phyloP scores from a whole-genome alignment of 352 stramenopile genomes.

The Phytophthora aleatoria region DNA sequence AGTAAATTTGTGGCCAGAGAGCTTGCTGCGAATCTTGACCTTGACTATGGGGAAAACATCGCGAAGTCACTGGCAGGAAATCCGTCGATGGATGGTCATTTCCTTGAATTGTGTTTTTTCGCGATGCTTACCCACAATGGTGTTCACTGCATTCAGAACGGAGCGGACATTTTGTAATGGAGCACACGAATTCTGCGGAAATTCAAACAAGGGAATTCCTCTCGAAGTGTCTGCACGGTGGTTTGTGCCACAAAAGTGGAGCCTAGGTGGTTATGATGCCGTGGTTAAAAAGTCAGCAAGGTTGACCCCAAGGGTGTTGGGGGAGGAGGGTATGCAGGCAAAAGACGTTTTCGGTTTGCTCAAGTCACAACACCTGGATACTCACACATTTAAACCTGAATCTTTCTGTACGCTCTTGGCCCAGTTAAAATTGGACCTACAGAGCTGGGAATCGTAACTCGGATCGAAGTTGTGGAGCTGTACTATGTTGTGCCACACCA shows the following conservation, averaged over 20 bases:
- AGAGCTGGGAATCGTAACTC: too few species aligned
- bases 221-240: neutral
- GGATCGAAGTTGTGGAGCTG: too few species aligned
- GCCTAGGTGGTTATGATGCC: constrained; percentile 9
- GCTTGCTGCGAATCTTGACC: neutral
- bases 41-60: constrained; percentile 1
- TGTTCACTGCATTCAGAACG: constrained; percentile 2
- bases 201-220: neutral
- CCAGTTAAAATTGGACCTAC: too few species aligned
- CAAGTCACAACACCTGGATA: too few species aligned
- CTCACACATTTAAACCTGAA: too few species aligned
- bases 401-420: too few species aligned
- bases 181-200: too few species aligned
- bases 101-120: constrained; percentile 12
- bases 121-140: neutral
- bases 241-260: constrained; percentile 7
- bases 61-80: neutral
- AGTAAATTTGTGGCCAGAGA: constrained; percentile 8
- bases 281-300: neutral
- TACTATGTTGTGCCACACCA: too few species aligned
- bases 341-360: too few species aligned
- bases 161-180: neutral
- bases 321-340: too few species aligned
- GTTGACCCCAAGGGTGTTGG: too few species aligned
- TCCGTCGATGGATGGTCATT: constrained; percentile 9